These are phyloP conservation scores for Pseudocercospora ulei DNA, from an alignment of 2,329 filamentous ascomycete genomes.

Conservation along the genomic window DNA sequence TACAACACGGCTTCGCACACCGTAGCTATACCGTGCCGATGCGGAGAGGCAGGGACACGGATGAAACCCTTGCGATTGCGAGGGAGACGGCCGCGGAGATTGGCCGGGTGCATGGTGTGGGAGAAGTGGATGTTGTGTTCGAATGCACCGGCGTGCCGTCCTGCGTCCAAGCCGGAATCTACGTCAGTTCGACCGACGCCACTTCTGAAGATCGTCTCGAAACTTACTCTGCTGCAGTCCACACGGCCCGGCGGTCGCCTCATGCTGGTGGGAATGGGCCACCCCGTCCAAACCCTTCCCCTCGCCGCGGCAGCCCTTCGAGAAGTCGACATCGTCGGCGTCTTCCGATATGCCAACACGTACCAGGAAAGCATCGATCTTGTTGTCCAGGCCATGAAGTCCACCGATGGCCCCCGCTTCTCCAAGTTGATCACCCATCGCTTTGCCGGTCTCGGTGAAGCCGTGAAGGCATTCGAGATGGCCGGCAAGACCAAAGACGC, in stretches of 20 bases:
- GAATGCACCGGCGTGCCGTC: slow-evolving; percentile 68
- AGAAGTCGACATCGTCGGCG: slow-evolving; percentile 68
- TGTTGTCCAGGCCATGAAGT: slow-evolving; percentile 40
- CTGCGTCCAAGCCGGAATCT: slow-evolving; percentile 66
- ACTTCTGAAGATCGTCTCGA: not conserved
- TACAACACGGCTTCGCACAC: slow-evolving; percentile 44
- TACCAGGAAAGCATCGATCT: slow-evolving; percentile 61
- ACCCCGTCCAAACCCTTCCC: slow-evolving; percentile 63
- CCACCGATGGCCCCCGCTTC: slow-evolving; percentile 50
- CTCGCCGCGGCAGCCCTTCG: slow-evolving; percentile 61
- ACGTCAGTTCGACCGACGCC: slow-evolving; percentile 38
- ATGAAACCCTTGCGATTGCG: slow-evolving; percentile 46
- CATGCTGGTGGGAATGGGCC: slow-evolving; percentile 72
- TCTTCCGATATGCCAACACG: slow-evolving; percentile 68
- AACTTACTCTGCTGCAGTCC: slow-evolving; percentile 36
- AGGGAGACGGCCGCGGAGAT: slow-evolving; percentile 43
- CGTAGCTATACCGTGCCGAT: slow-evolving; percentile 40
- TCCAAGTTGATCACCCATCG: slow-evolving; percentile 65
- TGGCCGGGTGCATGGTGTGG: slow-evolving; percentile 36
- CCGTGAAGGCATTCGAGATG: slow-evolving; percentile 58
- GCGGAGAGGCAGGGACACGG: slow-evolving; percentile 42
- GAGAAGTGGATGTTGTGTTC: slow-evolving; percentile 59
- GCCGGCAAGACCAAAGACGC: slow-evolving; percentile 59
- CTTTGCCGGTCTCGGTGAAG: slow-evolving; percentile 55
- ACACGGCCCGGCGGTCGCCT: slow-evolving; percentile 61